Evolutionary conservation across 2,329 filamentous ascomycete genomes (phyloP), one percentile per base, ranked within the genome.

Genomic region (Biscogniauxia mediterranea): DNA sequence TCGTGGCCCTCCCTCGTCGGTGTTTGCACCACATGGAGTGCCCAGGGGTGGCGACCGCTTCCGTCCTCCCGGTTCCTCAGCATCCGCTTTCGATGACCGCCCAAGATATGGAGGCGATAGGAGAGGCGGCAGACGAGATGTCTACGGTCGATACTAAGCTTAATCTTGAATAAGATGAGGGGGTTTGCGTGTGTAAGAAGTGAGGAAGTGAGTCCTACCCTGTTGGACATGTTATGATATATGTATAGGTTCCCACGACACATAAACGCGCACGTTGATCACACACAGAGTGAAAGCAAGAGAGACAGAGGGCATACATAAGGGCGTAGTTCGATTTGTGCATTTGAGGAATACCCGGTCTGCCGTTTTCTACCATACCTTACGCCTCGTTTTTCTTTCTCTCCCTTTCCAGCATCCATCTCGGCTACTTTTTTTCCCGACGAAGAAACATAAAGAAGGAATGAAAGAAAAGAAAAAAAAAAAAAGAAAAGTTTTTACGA

Each of bases 11-110:
- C 69, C 71, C 20, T 11, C 38, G 13, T 46, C 38, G 13, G 67
- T 66, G 49, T 68, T 69, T 6, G 67, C 69, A 55, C 63, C 67
- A 55, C 71, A 73, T 46, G 73, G 72, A 23, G 70, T 75, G 2
- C 73, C 73, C 11, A 63, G 69, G 65, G 73, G 73, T n/a, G 73
- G 73, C 17, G 73, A 75, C 46, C 66, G 73, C 32, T 75, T 74
- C 62, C 69, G 73, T 20, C 72, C 70, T 11, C 56, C 67, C 2
- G 66, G 63, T 3, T 63, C 63, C 56, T 58, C 67, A 1, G 53
- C 50, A 3, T 55, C 66, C 2, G 60, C 67, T 17, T 64, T 66
- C 25, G 68, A 68, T 57, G 69, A 69, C 52, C 66, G 70, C 53
- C 59, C 66, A 42, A 66, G 63, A 23, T 64, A 61, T 23, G 59